Evolutionary conservation across 345 rosid species (phyloP).

Genomic region (Clarkia xantiana): DNA sequence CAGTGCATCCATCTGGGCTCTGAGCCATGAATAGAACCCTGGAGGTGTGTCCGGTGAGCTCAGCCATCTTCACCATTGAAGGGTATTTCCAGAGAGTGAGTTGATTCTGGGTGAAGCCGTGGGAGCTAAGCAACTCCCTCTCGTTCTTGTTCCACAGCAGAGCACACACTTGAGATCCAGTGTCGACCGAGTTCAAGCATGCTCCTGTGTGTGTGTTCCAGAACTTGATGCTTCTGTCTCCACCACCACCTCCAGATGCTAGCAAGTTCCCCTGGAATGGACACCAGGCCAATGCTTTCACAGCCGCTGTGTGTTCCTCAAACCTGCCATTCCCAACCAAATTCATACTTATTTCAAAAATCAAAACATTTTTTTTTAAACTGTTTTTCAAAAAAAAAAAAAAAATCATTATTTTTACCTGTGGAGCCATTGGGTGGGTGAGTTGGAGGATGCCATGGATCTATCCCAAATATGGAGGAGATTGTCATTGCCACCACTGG

Average conservation of each 20-base stretch:
- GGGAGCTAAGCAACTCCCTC: conserved; percentile 31
- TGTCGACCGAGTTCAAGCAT: conserved; percentile 32
- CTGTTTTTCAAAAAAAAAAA: too few species aligned
- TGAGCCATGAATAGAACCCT: conserved; percentile 38
- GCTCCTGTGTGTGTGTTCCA: conserved; percentile 34
- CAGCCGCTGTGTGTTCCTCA: conserved; percentile 28
- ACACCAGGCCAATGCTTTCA: conserved; percentile 36
- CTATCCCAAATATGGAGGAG: conserved; percentile 29
- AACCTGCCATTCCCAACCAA: conserved; percentile 5
- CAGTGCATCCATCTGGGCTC: conserved; percentile 69
- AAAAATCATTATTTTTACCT: background rate
- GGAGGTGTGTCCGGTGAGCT: conserved; percentile 33
- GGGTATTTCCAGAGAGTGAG: conserved; percentile 35
- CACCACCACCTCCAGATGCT: conserved; percentile 31
- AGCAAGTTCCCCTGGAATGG: conserved; percentile 32
- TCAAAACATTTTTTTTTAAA: too few species aligned
- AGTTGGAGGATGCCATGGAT: conserved; percentile 16
- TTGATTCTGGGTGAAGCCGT: conserved; percentile 30
- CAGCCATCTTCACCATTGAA: conserved; percentile 29
- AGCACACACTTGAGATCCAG: conserved; percentile 33
- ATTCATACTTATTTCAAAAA: too few species aligned
- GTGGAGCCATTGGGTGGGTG: conserved; percentile 29
- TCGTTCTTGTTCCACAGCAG: conserved; percentile 33
- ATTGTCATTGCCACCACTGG: conserved; percentile 32
- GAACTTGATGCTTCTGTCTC: conserved; percentile 25